A percentile compares a stretch with the other conserved stretches of the same genome.
Evolutionary conservation across 257 asterid species (phyloP).

Genomic region (Solanum sparsipilum): DNA sequence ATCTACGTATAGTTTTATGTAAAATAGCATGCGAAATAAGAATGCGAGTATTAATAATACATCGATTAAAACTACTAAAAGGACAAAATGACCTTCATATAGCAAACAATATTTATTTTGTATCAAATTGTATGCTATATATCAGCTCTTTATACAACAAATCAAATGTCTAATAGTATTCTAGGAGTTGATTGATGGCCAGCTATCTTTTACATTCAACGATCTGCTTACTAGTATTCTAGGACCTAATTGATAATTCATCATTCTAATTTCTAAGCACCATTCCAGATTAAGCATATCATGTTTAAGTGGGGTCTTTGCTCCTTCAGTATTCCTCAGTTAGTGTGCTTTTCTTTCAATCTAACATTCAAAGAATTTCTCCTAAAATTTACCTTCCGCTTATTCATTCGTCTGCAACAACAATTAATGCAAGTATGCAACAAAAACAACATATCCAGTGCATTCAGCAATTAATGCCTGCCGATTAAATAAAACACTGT

Average conservation of each 20-base stretch:
- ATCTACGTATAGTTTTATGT: background rate
- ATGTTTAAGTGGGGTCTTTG: background rate
- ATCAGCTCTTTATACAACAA: background rate
- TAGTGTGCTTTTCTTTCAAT: background rate
- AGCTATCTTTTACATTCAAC: background rate
- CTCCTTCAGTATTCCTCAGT: background rate
- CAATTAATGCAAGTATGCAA: background rate
- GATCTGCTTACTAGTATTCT: background rate
- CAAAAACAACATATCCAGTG: background rate
- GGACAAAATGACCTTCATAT: background rate
- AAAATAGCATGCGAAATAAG: background rate
- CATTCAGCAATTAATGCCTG: background rate
- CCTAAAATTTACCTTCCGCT: background rate
- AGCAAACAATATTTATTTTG: background rate
- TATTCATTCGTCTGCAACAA: background rate
- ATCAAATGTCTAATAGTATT: background rate
- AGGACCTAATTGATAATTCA: background rate
- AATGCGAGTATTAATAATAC: background rate
- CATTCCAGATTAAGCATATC: background rate
- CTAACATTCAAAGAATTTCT: background rate
- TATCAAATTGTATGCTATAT: background rate
- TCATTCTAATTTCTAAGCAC: background rate
- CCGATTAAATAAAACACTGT: background rate
- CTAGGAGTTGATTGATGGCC: background rate
- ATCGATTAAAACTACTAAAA: background rate